phyloP scores from a whole-genome alignment of 768 basidiomycete genomes.

The Dendrothele bispora region DNA sequence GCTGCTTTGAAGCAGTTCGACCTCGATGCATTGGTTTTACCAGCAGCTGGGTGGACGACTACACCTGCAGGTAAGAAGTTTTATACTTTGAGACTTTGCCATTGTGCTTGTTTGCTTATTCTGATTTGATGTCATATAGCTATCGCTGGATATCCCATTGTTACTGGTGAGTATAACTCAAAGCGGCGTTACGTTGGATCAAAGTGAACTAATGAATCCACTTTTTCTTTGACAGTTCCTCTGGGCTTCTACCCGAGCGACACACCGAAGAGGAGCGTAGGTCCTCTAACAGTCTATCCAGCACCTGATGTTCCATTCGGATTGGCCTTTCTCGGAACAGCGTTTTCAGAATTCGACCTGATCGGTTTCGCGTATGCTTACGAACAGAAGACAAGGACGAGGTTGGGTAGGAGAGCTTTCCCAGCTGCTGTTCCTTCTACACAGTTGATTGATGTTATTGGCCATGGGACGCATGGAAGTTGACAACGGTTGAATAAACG shows the following conservation, averaged over 20 bases:
- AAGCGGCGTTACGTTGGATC: background rate
- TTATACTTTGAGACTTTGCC: background rate
- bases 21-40: constrained; percentile 54
- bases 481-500: no score
- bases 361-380: constrained; percentile 63
- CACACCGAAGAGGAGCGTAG: constrained; percentile 37
- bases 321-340: constrained; percentile 59
- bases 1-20: constrained; percentile 42
- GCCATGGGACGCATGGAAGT: no score
- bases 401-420: constrained; percentile 49
- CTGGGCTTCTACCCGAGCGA: constrained; percentile 58
- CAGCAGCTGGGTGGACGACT: constrained; percentile 36
- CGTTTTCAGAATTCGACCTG: constrained; percentile 60
- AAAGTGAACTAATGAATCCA: constrained; percentile 2
- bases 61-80: constrained; percentile 33
- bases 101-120: background rate
- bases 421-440: constrained; percentile 56
- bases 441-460: constrained; percentile 37
- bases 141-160: constrained; percentile 65
- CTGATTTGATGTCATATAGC: constrained; percentile 30
- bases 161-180: constrained; percentile 46
- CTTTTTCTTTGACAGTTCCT: constrained; percentile 41
- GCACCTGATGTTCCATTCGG: constrained; percentile 63
- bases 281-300: constrained; percentile 43
- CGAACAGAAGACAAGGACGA: constrained; percentile 60